A percentile compares a stretch with the other conserved stretches of the same genome.
Conservation (phyloP, 108 stramenopile genomes). For the Fistulifera pelliculosa region DNA sequence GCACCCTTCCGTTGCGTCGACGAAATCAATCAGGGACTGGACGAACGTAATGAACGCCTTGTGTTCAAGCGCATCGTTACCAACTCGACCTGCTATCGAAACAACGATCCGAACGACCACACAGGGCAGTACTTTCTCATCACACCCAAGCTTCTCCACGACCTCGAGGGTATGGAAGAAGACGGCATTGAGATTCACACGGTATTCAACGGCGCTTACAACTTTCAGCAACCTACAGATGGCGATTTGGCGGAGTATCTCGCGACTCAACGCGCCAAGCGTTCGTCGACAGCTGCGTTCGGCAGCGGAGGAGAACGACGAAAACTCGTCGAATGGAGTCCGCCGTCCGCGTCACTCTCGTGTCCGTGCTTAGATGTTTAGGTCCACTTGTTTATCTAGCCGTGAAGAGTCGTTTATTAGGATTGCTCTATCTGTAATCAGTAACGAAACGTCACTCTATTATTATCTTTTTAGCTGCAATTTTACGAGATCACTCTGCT, state of each 20-base stretch:
- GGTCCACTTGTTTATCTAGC: too few species aligned
- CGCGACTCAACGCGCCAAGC: neutral
- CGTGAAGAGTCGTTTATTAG: too few species aligned
- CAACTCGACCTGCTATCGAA: constrained; percentile 49
- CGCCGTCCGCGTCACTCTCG: too few species aligned
- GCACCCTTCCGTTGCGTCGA: constrained; percentile 96
- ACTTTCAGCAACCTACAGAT: neutral
- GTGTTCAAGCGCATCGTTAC: constrained; percentile 90
- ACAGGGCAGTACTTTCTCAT: constrained; percentile 94
- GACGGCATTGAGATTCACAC: constrained; percentile 82
- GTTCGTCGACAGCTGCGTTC: too few species aligned
- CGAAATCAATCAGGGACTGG: constrained; percentile 98
- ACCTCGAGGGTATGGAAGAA: constrained; percentile 89
- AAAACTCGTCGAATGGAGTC: too few species aligned
- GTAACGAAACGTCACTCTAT: too few species aligned
- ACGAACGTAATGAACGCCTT: constrained; percentile 90
- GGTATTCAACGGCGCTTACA: constrained; percentile 77
- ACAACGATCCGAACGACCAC: constrained; percentile 39
- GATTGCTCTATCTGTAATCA: too few species aligned
- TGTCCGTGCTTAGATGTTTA: too few species aligned
- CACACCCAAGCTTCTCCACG: constrained; percentile 96
- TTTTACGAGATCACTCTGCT: too few species aligned
- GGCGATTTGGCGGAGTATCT: neutral
- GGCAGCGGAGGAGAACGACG: too few species aligned
- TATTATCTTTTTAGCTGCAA: too few species aligned